Evolutionary conservation across 257 asterid genomes (phyloP), one percentile per base, ranked within the genome.

Genomic region (Solanum medicagineum): DNA sequence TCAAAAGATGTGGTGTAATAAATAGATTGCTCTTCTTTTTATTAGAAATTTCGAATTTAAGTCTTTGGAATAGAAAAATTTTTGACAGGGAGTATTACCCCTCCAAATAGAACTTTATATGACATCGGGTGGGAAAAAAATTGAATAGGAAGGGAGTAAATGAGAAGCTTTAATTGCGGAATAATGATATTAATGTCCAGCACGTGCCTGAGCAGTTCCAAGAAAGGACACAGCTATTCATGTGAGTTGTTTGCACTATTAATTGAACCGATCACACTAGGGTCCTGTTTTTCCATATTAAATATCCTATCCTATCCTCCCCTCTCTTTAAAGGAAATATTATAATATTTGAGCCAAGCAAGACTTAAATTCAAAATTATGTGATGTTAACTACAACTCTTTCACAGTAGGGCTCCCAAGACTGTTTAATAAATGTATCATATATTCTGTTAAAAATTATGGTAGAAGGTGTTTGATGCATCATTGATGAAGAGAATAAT

Each of bases 211-310:
- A 42, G 9, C 83, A 51, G 65, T 79, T 17, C 66, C 63, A 10
- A 26, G 66, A 79, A 3, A 53, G 24, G 22, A 24, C 65, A 79
- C 49, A 53, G 47, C 83, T 51, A 79, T 79, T 79, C 83, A 79
- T 79, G 66, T 79, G 83, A 79, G 82, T 53, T 26, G 63, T 69
- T 69, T 69, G 26, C 83, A 51, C 51, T 51, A 77, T 77, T 77
- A 49, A 26, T 77, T 77, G 40, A 77, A 53, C 83, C 44, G 47
- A 51, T 75, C 14, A 74, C 40, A 66, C 13, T 66, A 29, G 7
- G 81, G 2, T 74, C 19, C 42, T 74, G 81, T 13, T 74, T 22
- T 75, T 24, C 60, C 82, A 75, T 77, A 77, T 77, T 29, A 14
- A 24, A 26, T 53, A 77, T 26, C 81, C 22, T 0, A 5, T 32